Base-by-base conservation (phyloP, 176 grass and related monocot genomes). In the Oryza rufipogon region DNA sequence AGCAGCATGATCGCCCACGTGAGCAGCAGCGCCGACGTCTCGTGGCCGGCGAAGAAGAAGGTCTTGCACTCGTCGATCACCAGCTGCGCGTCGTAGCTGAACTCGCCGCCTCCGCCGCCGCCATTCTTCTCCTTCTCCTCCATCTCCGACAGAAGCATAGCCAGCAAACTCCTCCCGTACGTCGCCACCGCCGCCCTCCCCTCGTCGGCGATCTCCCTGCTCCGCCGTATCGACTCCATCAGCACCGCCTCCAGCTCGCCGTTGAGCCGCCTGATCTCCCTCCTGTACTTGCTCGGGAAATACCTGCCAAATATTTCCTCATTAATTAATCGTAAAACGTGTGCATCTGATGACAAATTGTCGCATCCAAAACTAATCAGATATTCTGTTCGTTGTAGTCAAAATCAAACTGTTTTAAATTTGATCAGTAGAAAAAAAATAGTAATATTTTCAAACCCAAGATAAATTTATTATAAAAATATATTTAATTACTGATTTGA, bases 21-120 rank as follows among this genome's bases (percentile, higher is more conserved):
- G 58, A 98, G 89, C 19, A 98, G 91, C 80, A 93, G 81, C 16
- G 96, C 96, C 0, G 96, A 89, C 26, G 96, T 98, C 54, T 98
- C 96, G 52, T 98, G 96, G 7, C 96, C 96, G 0, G 96, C 93
- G 61, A 98, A 98, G 82, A 98, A 92, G 91, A 98, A 98, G 1
- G 96, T 98, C 91, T 98, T 98, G 85, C 96, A 95, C 84, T 98
- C 96, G 54, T 98, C 96, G 65, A 95, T 81, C 66, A 98, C 91
- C 81, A 98, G n/a, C 77, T 84, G 65, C 11, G 88, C 78, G 77
- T 89, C 89, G 86, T 95, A 98, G 86, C 91, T 89, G 66, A 84
- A 90, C 61, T 68, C 68, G 33, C 69, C 68, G 45, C 4, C 52
- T 56, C 17, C 17, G 22, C 20, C n/a, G 8, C 16, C 30, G 30